These are phyloP conservation scores for Solanum tarapatanum DNA, from an alignment of 257 asterid genomes.

Conservation along the genomic window DNA sequence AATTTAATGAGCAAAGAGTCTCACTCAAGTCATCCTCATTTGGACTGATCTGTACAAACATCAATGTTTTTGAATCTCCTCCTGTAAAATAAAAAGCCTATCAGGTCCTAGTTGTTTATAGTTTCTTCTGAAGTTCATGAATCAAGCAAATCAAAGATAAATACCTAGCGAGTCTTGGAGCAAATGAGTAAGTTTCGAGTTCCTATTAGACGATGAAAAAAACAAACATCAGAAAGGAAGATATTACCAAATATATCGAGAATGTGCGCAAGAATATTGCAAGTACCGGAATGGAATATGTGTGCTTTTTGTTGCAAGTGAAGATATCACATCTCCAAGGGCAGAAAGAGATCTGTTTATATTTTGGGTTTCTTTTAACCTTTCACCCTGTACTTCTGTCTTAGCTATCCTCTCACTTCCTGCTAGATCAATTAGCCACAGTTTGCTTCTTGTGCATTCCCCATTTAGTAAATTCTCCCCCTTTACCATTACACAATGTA, in stretches of 20 bases:
- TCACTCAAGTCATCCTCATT: slow-evolving; percentile 72
- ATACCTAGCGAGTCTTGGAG: slow-evolving; percentile 96
- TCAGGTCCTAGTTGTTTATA: neutral
- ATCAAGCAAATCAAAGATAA: neutral
- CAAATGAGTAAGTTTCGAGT: slow-evolving; percentile 95
- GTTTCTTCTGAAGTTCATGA: neutral
- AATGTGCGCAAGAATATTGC: neutral
- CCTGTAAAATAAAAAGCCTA: slow-evolving; percentile 26
- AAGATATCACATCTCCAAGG: slow-evolving; percentile 90
- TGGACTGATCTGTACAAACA: slow-evolving; percentile 98
- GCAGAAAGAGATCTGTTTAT: slow-evolving; percentile 91
- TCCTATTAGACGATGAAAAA: slow-evolving; percentile 33
- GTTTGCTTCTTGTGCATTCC: slow-evolving; percentile 86
- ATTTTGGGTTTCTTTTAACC: slow-evolving; percentile 87
- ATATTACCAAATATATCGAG: neutral
- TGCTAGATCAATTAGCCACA: slow-evolving; percentile 89
- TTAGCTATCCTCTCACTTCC: slow-evolving; percentile 95
- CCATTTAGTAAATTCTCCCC: slow-evolving; percentile 77
- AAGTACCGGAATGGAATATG: slow-evolving; percentile 83
- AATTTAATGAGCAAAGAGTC: slow-evolving; percentile 88
- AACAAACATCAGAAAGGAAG: slow-evolving; percentile 2
- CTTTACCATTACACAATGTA: slow-evolving; percentile 93
- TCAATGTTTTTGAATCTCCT: slow-evolving; percentile 90
- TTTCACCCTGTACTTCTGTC: slow-evolving; percentile 87
- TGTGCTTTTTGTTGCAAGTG: slow-evolving; percentile 80